A percentile compares a stretch with the other conserved stretches of the same genome.
These are phyloP conservation scores for Psophocarpus tetragonolobus DNA, from an alignment of 306 rosid species.

Conservation along the genomic window DNA sequence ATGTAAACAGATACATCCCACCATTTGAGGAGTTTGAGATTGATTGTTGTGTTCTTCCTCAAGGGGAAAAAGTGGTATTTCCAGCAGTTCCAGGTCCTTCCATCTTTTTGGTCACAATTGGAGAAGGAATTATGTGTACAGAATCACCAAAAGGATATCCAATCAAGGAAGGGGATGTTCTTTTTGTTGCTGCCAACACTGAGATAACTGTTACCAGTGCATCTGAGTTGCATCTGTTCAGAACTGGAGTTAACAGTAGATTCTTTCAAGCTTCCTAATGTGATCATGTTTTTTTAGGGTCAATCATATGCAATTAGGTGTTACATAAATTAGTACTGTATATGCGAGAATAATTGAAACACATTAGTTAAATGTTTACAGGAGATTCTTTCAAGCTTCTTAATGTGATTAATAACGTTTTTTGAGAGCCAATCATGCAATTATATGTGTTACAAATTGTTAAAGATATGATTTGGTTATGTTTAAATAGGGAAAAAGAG, in stretches of 20 bases:
- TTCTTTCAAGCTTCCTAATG: conserved; percentile 39
- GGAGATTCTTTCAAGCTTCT: conserved; percentile 45
- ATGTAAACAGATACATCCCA: conserved; percentile 58
- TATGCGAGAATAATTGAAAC: not conserved
- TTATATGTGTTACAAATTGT: no score
- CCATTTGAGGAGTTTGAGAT: conserved; percentile 84
- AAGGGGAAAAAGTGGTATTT: conserved; percentile 42
- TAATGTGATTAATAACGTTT: not conserved
- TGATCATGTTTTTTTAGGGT: not conserved
- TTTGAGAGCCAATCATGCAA: not conserved
- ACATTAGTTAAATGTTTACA: no score
- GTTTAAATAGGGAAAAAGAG: no score
- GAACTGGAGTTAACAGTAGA: conserved; percentile 65
- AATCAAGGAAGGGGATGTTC: conserved; percentile 59
- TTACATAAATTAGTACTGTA: not conserved
- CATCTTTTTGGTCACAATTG: conserved; percentile 50
- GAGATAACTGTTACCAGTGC: conserved; percentile 49
- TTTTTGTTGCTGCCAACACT: conserved; percentile 60
- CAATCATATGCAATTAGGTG: not conserved
- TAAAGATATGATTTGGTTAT: no score
- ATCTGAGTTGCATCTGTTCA: conserved; percentile 54
- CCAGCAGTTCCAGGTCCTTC: conserved; percentile 68
- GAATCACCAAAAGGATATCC: conserved; percentile 27
- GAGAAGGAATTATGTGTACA: conserved; percentile 54
- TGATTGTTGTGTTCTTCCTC: conserved; percentile 60